Evolutionary conservation across 805 yeast genomes (phyloP), one percentile per base, ranked within the genome.

Genomic region (Yamadazyma olivae): DNA sequence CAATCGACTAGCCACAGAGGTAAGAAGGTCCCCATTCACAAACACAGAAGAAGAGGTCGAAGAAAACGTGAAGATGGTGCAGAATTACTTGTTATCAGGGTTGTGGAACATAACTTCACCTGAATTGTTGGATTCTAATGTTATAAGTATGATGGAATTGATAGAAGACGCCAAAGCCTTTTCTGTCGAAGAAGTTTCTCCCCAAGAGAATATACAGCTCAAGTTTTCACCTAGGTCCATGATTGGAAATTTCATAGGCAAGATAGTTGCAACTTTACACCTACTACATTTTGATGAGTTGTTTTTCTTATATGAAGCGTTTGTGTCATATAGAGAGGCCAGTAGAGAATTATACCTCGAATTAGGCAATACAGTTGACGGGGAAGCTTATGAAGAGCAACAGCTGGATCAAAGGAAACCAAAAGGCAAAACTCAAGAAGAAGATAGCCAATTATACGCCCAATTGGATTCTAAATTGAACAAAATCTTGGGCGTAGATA

Each of bases 91-190:
- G 6, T 23, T 45, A 15, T 19, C 36, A 15, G 26, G 60, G 3
- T 27, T 76, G 2, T 77, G 83, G 81, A 49, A 55, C 1, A 56
- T 79, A 31, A 51, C 64, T 13, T 64, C 76, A 0, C 59, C 77
- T 12, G 83, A 79, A 40, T 55, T 58, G 3, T 56, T 79, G 25
- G 71, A 71, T 41, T 24, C 28, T 10, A 27, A 24, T 24, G 40
- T 41, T 3, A 17, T 39, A 27, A 33, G 34, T 12, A 26, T 31
- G 29, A 35, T 29, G 25, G 15, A 17, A 5, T 18, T 29, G 33
- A 31, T 48, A 21, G 37, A 44, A n/a, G 24, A 43, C 14, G 13
- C 27, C 31, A 33, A 18, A 28, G 5, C 33, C 17, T 21, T 30
- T 3, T 15, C 34, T 15, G 24, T 27, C 12, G 35, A 26, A 5